Percentiles rank a stretch among this genome's conserved stretches.
These are phyloP conservation scores for Fibroporia radiculosa DNA, from an alignment of 768 basidiomycete genomes.

Conservation along the genomic window DNA sequence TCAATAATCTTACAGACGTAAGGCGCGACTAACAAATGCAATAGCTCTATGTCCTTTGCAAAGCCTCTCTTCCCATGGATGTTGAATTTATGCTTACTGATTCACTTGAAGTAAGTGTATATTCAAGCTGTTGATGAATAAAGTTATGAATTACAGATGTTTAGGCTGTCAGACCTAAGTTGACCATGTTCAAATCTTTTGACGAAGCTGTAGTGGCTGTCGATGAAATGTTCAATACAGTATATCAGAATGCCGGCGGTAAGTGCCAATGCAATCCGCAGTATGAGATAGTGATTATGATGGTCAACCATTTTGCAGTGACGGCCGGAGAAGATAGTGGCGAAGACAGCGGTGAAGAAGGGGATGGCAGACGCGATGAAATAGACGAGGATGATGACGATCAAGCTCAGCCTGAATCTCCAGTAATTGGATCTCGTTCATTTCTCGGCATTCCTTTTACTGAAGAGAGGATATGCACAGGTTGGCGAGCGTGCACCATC, in stretches of 20 bases:
- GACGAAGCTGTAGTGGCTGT: conserved; percentile 85
- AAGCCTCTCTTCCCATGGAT: conserved; percentile 89
- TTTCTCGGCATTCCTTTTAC: no score
- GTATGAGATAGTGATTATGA: conserved; percentile 10
- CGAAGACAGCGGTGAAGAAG: conserved; percentile 55
- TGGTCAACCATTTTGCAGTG: conserved; percentile 20
- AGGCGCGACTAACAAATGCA: neutral
- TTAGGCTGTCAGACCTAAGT: conserved; percentile 83
- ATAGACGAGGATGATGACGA: conserved; percentile 67
- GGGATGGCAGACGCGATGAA: conserved; percentile 32
- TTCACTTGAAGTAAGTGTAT: conserved; percentile 77
- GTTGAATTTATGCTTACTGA: conserved; percentile 96
- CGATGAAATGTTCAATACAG: conserved; percentile 78
- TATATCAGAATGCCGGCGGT: conserved; percentile 55
- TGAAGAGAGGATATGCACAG: no score
- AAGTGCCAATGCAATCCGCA: conserved; percentile 15
- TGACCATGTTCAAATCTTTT: conserved; percentile 59
- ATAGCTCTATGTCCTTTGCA: conserved; percentile 84
- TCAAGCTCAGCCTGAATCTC: conserved; percentile 41
- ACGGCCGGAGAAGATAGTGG: conserved; percentile 44
- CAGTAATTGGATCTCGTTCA: conserved; percentile 32
- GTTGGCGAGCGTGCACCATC: conserved; percentile 67
- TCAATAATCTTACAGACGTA: neutral
- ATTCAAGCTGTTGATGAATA: neutral
- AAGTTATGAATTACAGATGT: no score